A percentile compares a stretch with the other conserved stretches of the same genome.
Evolutionary conservation across 106 monocot species (phyloP).

Genomic region (Chionographis japonica): DNA sequence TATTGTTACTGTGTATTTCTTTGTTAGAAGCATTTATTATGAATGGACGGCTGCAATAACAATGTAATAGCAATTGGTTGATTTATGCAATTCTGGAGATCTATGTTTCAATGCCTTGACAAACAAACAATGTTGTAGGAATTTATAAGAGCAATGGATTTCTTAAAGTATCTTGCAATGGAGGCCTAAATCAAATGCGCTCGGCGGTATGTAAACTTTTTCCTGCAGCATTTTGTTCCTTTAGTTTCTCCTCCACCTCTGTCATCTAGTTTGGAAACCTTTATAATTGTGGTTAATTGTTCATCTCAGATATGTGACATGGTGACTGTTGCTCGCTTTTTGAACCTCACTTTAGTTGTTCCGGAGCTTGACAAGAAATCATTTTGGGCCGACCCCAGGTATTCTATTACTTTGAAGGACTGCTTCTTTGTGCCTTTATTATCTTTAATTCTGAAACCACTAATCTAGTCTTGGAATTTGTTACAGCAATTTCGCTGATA

Average conservation of each 20-base stretch:
- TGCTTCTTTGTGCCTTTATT: background rate
- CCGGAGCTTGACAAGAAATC: slow-evolving; percentile 95
- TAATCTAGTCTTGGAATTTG: slow-evolving; percentile 5
- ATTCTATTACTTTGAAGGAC: background rate
- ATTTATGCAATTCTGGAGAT: background rate
- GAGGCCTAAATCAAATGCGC: slow-evolving; percentile 98
- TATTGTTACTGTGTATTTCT: no score
- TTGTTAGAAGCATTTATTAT: no score
- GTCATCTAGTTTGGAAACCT: background rate
- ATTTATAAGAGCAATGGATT: slow-evolving; percentile 80
- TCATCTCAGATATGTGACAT: slow-evolving; percentile 92
- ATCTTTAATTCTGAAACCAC: background rate
- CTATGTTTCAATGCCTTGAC: background rate
- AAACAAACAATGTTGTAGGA: slow-evolving; percentile 41
- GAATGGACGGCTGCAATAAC: no score
- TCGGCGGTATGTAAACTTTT: slow-evolving; percentile 56
- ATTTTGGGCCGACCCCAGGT: slow-evolving; percentile 98
- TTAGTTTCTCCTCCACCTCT: background rate
- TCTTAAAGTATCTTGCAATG: slow-evolving; percentile 91
- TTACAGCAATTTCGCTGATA: slow-evolving; percentile 80
- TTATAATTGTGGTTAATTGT: slow-evolving; percentile 8
- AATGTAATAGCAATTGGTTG: background rate
- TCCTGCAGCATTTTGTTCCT: background rate
- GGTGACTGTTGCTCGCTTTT: slow-evolving; percentile 73
- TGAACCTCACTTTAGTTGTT: slow-evolving; percentile 84